phyloP scores from a whole-genome alignment of 2,329 filamentous ascomycete species.

The Colletotrichum costaricense region DNA sequence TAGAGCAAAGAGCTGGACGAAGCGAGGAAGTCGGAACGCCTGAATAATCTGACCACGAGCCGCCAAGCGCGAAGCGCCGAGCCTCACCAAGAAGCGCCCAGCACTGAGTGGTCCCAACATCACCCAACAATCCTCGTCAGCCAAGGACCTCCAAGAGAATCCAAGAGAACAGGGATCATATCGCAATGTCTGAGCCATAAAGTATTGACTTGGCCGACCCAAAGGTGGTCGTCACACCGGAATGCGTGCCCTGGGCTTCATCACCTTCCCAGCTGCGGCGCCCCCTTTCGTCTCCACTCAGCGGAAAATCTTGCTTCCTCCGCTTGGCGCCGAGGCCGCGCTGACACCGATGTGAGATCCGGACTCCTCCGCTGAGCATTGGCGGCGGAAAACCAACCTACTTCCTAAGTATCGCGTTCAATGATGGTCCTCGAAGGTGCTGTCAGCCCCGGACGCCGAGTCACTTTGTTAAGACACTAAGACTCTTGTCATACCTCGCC shows the following conservation, averaged over 20 bases:
- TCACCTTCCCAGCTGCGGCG: not conserved
- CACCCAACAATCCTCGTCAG: constrained; percentile 16
- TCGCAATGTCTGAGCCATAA: constrained; percentile 9
- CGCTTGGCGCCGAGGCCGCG: constrained; percentile 30
- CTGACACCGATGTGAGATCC: constrained; percentile 17
- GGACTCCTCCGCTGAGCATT: constrained; percentile 22
- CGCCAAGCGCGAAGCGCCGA: constrained; percentile 30
- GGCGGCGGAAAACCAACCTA: not conserved
- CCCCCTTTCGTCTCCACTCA: not conserved
- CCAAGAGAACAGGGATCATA: not conserved
- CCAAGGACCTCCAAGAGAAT: constrained; percentile 23
- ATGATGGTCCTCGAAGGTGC: not conserved
- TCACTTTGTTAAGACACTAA: constrained; percentile 22
- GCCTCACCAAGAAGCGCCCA: constrained; percentile 31
- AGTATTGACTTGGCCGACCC: constrained; percentile 18
- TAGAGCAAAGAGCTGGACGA: not conserved
- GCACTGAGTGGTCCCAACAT: constrained; percentile 7
- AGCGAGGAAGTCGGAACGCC: not conserved
- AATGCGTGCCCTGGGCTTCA: not conserved
- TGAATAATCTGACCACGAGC: constrained; percentile 9
- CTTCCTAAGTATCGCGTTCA: constrained; percentile 1
- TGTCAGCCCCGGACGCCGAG: constrained; percentile 3
- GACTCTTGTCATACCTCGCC: constrained; percentile 17
- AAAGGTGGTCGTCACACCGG: constrained; percentile 17
- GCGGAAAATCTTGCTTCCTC: constrained; percentile 18